phyloP scores from a whole-genome alignment of 345 rosid species.

The Citrus cavaleriei region DNA sequence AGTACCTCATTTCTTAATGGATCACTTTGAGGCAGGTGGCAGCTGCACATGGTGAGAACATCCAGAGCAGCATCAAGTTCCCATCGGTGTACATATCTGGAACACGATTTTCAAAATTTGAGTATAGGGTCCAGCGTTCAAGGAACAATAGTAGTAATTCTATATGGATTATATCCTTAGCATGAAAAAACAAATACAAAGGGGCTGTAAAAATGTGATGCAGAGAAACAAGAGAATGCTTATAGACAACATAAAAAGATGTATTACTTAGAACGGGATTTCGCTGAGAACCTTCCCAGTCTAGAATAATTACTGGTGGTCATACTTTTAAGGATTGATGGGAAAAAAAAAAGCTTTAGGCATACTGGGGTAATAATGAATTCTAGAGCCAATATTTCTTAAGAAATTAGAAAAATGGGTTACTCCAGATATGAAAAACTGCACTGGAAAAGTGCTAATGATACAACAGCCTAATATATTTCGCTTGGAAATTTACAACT shows the following conservation, averaged over 20 bases:
- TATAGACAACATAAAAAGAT: background rate
- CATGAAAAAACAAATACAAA: background rate
- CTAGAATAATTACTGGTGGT: background rate
- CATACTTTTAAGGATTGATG: background rate
- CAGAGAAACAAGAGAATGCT: background rate
- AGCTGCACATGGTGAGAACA: constrained; percentile 97
- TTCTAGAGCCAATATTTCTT: too few relatives aligned
- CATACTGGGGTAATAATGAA: background rate
- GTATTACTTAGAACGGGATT: background rate
- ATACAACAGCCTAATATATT: background rate
- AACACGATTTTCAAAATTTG: constrained; percentile 1
- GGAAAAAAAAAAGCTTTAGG: background rate
- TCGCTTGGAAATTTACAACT: background rate
- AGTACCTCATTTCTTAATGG: constrained; percentile 65
- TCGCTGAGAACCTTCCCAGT: background rate
- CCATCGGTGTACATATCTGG: constrained; percentile 89
- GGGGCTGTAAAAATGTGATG: background rate
- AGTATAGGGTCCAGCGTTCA: background rate
- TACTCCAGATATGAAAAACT: too few relatives aligned
- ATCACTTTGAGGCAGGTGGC: constrained; percentile 70
- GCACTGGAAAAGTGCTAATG: too few relatives aligned
- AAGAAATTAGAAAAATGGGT: background rate
- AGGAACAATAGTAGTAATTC: background rate
- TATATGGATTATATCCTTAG: background rate
- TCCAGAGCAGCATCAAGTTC: constrained; percentile 89